Evolutionary conservation across 2,329 filamentous ascomycete species (phyloP).

Genomic region (Raffaelea ambrosiae): DNA sequence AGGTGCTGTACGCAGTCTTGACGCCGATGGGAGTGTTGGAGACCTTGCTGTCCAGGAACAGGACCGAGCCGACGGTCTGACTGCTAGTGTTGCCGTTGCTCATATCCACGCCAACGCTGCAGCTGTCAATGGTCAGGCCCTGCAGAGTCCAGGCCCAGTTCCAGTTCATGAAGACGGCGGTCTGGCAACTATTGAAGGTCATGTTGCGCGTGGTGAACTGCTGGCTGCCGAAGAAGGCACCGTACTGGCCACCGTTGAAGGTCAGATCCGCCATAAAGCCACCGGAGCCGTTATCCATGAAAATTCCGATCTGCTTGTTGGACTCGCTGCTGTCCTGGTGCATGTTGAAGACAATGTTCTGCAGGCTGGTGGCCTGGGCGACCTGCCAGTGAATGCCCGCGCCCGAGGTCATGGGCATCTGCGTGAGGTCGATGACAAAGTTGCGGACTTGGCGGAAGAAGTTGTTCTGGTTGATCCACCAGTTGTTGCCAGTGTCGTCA

Average conservation of each 20-base stretch:
- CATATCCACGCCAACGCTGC: constrained; percentile 72
- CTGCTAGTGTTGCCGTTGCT: constrained; percentile 44
- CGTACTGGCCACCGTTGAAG: constrained; percentile 74
- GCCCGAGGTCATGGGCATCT: constrained; percentile 49
- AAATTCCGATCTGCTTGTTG: constrained; percentile 69
- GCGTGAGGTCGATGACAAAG: constrained; percentile 68
- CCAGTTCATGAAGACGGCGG: constrained; percentile 84
- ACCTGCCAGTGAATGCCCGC: constrained; percentile 81
- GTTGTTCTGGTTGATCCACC: constrained; percentile 75
- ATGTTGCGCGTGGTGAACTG: constrained; percentile 82
- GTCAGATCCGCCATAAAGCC: constrained; percentile 76
- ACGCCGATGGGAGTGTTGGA: constrained; percentile 69
- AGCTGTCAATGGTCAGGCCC: constrained; percentile 64
- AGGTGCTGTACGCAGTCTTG: constrained; percentile 60
- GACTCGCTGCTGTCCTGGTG: constrained; percentile 50
- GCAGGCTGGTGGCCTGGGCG: constrained; percentile 70
- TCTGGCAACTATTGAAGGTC: constrained; percentile 73
- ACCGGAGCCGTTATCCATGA: constrained; percentile 78
- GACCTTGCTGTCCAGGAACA: constrained; percentile 75
- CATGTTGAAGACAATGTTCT: constrained; percentile 80
- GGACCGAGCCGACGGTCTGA: constrained; percentile 77
- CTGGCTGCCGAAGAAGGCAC: constrained; percentile 75
- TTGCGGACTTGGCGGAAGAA: constrained; percentile 80
- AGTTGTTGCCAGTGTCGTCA: constrained; percentile 56
- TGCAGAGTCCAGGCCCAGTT: constrained; percentile 84